These are phyloP conservation scores for Hamamelis virginiana DNA, from an alignment of 164 flowering plant species.

Conservation along the genomic window DNA sequence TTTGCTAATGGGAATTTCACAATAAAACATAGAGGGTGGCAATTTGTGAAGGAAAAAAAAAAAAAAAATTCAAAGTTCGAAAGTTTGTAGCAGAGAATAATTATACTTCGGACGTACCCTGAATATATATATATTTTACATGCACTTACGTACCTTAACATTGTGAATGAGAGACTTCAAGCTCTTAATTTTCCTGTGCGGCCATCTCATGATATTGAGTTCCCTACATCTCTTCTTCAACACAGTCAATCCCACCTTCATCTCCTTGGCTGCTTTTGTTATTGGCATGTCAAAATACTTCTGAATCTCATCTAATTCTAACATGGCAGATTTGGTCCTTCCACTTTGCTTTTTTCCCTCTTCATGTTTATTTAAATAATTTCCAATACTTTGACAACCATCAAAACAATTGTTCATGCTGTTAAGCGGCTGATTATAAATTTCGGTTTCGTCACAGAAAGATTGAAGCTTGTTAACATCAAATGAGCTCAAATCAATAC, in stretches of 20 bases:
- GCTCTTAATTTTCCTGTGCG: slow-evolving; percentile 67
- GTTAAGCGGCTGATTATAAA: not conserved
- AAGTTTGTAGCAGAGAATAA: no score
- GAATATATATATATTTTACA: not conserved
- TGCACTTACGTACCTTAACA: slow-evolving; percentile 41
- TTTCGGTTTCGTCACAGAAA: not conserved
- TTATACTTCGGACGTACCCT: no score
- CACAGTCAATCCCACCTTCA: slow-evolving; percentile 56
- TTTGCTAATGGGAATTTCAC: no score
- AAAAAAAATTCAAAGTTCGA: no score
- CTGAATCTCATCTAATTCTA: slow-evolving; percentile 56
- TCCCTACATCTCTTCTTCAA: slow-evolving; percentile 70
- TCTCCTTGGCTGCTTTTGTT: slow-evolving; percentile 49
- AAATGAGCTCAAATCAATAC: not conserved
- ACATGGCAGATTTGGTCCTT: slow-evolving; percentile 18
- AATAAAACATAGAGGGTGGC: no score
- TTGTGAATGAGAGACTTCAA: slow-evolving; percentile 49
- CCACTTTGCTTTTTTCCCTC: not conserved
- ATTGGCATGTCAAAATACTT: slow-evolving; percentile 56
- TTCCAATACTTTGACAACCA: not conserved
- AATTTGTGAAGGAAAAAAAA: no score
- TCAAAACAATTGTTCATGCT: not conserved
- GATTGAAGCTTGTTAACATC: not conserved
- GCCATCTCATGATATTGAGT: slow-evolving; percentile 58
- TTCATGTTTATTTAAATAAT: not conserved